Conservation (phyloP, 2,329 filamentous ascomycete genomes). For the Colletotrichum sp. region DNA sequence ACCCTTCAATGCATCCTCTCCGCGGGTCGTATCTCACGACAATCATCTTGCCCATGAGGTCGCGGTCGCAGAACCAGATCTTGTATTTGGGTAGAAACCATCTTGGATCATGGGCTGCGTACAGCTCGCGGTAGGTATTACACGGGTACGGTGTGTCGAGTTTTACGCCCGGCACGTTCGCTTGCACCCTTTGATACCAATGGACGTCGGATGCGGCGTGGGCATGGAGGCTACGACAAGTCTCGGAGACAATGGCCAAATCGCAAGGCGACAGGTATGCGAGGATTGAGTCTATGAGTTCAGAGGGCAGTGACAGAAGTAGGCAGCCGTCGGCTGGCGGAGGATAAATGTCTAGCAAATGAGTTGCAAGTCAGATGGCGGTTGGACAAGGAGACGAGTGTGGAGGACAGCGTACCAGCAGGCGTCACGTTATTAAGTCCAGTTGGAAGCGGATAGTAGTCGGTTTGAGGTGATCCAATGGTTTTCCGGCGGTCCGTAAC, state of each 20-base stretch:
- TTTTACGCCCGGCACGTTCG: slow-evolving; percentile 63
- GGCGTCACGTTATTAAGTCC: background rate
- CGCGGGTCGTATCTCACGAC: slow-evolving; percentile 77
- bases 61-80: slow-evolving; percentile 83
- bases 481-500: slow-evolving; percentile 21
- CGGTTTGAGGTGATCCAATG: slow-evolving; percentile 5
- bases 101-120: slow-evolving; percentile 74
- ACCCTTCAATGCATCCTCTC: slow-evolving; percentile 79
- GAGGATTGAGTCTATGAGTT: slow-evolving; percentile 78
- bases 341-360: background rate
- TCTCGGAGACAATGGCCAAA: slow-evolving; percentile 62
- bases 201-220: slow-evolving; percentile 70
- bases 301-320: slow-evolving; percentile 69
- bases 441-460: slow-evolving; percentile 17
- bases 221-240: slow-evolving; percentile 64
- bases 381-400: background rate
- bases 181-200: slow-evolving; percentile 75
- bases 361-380: background rate
- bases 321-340: slow-evolving; percentile 15
- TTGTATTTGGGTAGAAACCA: slow-evolving; percentile 86
- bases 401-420: background rate
- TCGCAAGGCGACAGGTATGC: slow-evolving; percentile 68
- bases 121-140: slow-evolving; percentile 72
- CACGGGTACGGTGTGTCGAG: slow-evolving; percentile 64
- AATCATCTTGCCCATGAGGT: slow-evolving; percentile 76